phyloP scores from a whole-genome alignment of 1,284 basidiomycete genomes.

The Pseudozyma flocculosa region DNA sequence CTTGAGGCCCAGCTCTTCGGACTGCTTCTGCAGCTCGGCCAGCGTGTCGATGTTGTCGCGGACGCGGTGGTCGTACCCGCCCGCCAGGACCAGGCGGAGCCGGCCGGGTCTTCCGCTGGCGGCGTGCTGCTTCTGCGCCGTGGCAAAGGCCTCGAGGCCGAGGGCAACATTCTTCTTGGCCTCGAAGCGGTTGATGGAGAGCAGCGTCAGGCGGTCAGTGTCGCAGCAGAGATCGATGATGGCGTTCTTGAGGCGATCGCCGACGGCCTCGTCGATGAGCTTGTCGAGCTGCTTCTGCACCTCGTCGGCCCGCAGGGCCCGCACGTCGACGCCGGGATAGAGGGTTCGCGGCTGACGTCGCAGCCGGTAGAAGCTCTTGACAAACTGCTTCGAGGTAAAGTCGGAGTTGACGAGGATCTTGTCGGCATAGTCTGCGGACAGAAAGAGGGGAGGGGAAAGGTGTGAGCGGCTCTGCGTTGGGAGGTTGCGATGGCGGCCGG shows the following conservation, averaged over 20 bases:
- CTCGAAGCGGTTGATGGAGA: slow-evolving; percentile 94
- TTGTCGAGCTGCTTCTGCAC: slow-evolving; percentile 26
- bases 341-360: slow-evolving; percentile 70
- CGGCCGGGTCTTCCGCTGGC: slow-evolving; percentile 5
- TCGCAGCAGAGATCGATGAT: slow-evolving; percentile 19
- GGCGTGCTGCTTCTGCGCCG: slow-evolving; percentile 30
- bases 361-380: slow-evolving; percentile 73
- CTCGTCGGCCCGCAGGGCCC: slow-evolving; percentile 11
- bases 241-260: slow-evolving; percentile 13
- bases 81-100: slow-evolving; percentile 59
- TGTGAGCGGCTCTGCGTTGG: neutral
- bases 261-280: slow-evolving; percentile 61
- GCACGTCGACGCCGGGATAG: slow-evolving; percentile 77
- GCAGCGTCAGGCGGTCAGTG: slow-evolving; percentile 67
- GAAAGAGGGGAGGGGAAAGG: neutral
- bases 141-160: slow-evolving; percentile 76
- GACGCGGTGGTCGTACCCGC: slow-evolving; percentile 74
- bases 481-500: neutral
- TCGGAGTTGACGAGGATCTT: slow-evolving; percentile 86
- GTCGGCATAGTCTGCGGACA: slow-evolving; percentile 74
- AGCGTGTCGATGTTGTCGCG: slow-evolving; percentile 70
- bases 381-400: slow-evolving; percentile 72
- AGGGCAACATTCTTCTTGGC: slow-evolving; percentile 87
- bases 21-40: slow-evolving; percentile 41
- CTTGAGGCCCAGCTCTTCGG: slow-evolving; percentile 59